Evolutionary conservation across 371 early-diverging fungal genomes (phyloP).

Genomic region (Rhizomucor pusillus): DNA sequence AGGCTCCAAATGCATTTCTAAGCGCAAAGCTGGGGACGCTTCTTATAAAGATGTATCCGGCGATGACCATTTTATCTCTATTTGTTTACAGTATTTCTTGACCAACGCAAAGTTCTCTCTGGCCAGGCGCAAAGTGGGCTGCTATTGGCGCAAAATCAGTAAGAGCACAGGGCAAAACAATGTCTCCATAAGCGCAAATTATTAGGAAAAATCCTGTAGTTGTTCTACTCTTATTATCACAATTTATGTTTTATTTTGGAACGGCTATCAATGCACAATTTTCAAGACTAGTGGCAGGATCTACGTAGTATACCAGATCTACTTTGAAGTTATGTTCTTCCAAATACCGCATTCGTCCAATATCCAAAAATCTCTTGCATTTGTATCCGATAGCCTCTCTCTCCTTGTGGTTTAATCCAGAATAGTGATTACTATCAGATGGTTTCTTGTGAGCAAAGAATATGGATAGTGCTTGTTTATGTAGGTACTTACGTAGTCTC

Average conservation of each 20-base stretch:
- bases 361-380: slow-evolving; percentile 74
- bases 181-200: too few species aligned
- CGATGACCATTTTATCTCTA: too few species aligned
- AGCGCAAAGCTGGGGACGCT: too few species aligned
- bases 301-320: slow-evolving; percentile 67
- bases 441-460: neutral
- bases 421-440: slow-evolving; percentile 50
- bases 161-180: too few species aligned
- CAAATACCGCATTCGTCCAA: slow-evolving; percentile 61
- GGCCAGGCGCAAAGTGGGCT: too few species aligned
- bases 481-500: slow-evolving; percentile 37
- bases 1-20: too few species aligned
- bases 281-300: slow-evolving; percentile 62
- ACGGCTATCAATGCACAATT: slow-evolving; percentile 71
- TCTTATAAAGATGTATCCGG: too few species aligned
- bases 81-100: too few species aligned
- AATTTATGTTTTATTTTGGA: slow-evolving; percentile 23
- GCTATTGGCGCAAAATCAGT: too few species aligned
- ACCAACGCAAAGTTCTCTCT: too few species aligned
- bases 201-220: neutral
- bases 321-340: slow-evolving; percentile 54
- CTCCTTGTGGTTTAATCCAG: slow-evolving; percentile 54
- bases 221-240: neutral
- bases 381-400: slow-evolving; percentile 69
- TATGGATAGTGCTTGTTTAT: neutral